Percentiles rank a stretch among this genome's conserved stretches.
These are phyloP conservation scores for Coniophora puteana DNA, from an alignment of 1,284 basidiomycete species.

Conservation along the genomic window DNA sequence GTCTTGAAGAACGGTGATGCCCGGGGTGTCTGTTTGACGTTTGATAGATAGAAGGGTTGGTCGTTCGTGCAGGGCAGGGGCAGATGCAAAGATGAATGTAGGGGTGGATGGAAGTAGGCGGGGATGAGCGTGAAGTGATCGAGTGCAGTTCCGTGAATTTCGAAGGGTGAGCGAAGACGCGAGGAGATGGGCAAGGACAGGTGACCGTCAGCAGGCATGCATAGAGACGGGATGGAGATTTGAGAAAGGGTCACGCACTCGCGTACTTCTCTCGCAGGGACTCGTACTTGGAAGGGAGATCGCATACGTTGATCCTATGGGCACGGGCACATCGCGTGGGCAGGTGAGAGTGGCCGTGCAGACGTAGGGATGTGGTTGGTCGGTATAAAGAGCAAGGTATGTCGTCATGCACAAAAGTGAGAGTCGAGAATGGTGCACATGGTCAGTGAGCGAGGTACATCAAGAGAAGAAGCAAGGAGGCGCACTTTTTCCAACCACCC, in stretches of 20 bases:
- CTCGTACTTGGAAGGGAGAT: constrained; percentile 77
- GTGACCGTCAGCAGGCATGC: too few species aligned
- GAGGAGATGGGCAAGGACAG: too few species aligned
- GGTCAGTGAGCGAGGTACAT: background rate
- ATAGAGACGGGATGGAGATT: too few species aligned
- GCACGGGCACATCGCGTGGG: constrained; percentile 4
- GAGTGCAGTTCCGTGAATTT: too few species aligned
- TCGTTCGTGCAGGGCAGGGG: background rate
- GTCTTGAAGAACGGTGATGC: constrained; percentile 67
- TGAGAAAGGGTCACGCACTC: too few species aligned
- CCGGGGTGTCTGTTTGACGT: constrained; percentile 43
- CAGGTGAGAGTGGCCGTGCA: background rate
- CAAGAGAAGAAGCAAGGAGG: constrained; percentile 8
- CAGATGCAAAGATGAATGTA: constrained; percentile 7
- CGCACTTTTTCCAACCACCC: constrained; percentile 85
- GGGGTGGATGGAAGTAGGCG: background rate
- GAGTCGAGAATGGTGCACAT: background rate
- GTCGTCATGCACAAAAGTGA: background rate
- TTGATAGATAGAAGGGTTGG: background rate
- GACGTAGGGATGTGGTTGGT: too few species aligned
- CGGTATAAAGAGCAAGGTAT: too few species aligned
- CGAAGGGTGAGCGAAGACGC: too few species aligned
- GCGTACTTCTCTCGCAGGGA: constrained; percentile 59
- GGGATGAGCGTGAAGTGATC: too few species aligned
- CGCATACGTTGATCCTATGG: constrained; percentile 89